Percentiles rank a stretch among this genome's conserved stretches.
phyloP scores from a whole-genome alignment of 495 filamentous ascomycete species.

The Jackrogersella multiformis region DNA sequence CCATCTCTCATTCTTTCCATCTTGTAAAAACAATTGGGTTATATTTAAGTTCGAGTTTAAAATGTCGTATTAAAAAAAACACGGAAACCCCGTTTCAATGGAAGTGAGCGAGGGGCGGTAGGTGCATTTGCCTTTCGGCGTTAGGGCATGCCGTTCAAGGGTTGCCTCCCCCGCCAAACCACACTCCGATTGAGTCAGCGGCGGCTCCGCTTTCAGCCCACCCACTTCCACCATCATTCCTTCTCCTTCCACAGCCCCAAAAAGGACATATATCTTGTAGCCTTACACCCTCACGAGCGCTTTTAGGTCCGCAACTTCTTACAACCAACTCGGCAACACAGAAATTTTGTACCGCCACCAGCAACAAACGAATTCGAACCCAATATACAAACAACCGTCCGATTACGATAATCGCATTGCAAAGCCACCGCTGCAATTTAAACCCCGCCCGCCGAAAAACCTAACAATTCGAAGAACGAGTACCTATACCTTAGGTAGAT shows the following conservation, averaged over 20 bases:
- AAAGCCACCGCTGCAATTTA: no score
- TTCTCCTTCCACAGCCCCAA: conserved; percentile 45
- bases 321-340: neutral
- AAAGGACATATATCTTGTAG: conserved; percentile 36
- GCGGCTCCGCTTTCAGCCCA: conserved; percentile 47
- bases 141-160: conserved; percentile 13
- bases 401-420: no score
- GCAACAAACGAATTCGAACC: neutral
- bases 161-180: conserved; percentile 8
- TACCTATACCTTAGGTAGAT: no score
- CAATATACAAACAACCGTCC: neutral
- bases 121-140: conserved; percentile 4
- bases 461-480: no score
- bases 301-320: conserved; percentile 9
- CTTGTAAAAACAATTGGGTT: neutral
- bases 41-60: neutral
- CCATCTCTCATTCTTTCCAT: no score
- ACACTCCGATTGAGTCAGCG: conserved; percentile 47
- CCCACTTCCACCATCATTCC: conserved; percentile 48
- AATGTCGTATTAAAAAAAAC: neutral
- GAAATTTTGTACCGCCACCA: neutral
- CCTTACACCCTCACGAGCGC: conserved; percentile 20
- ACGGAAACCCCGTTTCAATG: neutral
- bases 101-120: neutral
- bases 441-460: conserved; percentile 3